Evolutionary conservation across 805 yeast species (phyloP).

Genomic region (Wickerhamiella australiensis): DNA sequence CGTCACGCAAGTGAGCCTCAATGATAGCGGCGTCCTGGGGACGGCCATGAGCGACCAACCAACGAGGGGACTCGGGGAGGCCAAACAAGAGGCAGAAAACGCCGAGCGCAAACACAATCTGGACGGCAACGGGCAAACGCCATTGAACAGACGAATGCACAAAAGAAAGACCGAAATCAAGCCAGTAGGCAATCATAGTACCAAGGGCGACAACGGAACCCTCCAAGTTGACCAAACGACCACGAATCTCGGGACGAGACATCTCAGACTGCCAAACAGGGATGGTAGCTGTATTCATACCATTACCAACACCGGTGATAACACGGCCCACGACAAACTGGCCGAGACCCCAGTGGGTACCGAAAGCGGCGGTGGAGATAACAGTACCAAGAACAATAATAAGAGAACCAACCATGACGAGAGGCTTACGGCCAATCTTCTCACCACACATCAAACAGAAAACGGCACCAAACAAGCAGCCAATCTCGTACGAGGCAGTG

Average conservation of each 20-base stretch:
- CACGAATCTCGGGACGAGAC: slow-evolving; percentile 54
- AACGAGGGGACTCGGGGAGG: slow-evolving; percentile 84
- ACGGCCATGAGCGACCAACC: slow-evolving; percentile 56
- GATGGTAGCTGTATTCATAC: slow-evolving; percentile 64
- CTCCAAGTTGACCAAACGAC: slow-evolving; percentile 54
- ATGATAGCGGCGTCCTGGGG: slow-evolving; percentile 36
- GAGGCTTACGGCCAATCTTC: slow-evolving; percentile 50
- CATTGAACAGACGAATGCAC: slow-evolving; percentile 39
- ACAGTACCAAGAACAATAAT: slow-evolving; percentile 50
- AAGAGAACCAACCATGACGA: slow-evolving; percentile 43
- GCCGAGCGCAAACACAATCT: slow-evolving; percentile 47
- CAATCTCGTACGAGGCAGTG: slow-evolving; percentile 45
- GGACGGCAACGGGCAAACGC: slow-evolving; percentile 73
- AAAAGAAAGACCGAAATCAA: slow-evolving; percentile 60
- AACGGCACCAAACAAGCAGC: slow-evolving; percentile 65
- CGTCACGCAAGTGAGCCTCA: slow-evolving; percentile 34
- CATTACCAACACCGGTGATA: slow-evolving; percentile 62
- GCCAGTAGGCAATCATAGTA: slow-evolving; percentile 63
- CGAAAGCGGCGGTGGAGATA: slow-evolving; percentile 42
- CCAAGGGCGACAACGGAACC: slow-evolving; percentile 65
- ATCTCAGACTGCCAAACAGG: slow-evolving; percentile 77
- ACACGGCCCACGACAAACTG: slow-evolving; percentile 68
- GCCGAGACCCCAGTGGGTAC: slow-evolving; percentile 37
- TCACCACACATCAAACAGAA: slow-evolving; percentile 53
- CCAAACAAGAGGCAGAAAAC: slow-evolving; percentile 40